Conservation (phyloP, 805 yeast species). For the Schwanniomyces pseudopolymorphus region DNA sequence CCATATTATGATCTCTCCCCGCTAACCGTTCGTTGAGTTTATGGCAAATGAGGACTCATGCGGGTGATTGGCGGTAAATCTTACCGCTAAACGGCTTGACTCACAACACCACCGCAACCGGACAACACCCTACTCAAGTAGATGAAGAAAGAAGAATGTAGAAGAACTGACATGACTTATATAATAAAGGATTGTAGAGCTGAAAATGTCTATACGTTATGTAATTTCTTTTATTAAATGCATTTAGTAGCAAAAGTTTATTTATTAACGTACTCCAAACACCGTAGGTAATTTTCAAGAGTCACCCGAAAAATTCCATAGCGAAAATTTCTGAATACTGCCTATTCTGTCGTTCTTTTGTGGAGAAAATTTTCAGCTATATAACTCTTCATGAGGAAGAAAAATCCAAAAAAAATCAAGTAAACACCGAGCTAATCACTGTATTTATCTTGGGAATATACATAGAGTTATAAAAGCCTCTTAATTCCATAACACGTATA, state of each 20-base stretch:
- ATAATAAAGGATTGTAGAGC: not conserved
- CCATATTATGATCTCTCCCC: not conserved
- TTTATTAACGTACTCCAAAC: not conserved
- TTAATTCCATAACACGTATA: not conserved
- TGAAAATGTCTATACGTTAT: not conserved
- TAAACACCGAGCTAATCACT: constrained; percentile 1
- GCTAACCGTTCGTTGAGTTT: not conserved
- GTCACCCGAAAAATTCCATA: constrained; percentile 1
- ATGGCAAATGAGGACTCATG: not conserved
- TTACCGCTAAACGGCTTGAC: not conserved
- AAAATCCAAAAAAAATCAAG: not conserved
- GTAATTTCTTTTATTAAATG: no score
- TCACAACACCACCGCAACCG: not conserved
- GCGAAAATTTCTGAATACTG: not conserved
- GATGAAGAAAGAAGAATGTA: not conserved
- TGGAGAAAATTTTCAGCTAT: constrained; percentile 3
- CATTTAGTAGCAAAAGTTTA: no score
- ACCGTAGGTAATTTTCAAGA: not conserved
- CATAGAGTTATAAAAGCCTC: not conserved
- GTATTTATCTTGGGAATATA: not conserved
- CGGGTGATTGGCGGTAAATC: not conserved
- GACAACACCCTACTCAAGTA: not conserved
- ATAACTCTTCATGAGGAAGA: not conserved
- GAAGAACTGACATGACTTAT: not conserved
- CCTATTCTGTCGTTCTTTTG: constrained; percentile 1